Base-by-base conservation (phyloP, 768 basidiomycete species). In the Termitomyces eurrhizus region DNA sequence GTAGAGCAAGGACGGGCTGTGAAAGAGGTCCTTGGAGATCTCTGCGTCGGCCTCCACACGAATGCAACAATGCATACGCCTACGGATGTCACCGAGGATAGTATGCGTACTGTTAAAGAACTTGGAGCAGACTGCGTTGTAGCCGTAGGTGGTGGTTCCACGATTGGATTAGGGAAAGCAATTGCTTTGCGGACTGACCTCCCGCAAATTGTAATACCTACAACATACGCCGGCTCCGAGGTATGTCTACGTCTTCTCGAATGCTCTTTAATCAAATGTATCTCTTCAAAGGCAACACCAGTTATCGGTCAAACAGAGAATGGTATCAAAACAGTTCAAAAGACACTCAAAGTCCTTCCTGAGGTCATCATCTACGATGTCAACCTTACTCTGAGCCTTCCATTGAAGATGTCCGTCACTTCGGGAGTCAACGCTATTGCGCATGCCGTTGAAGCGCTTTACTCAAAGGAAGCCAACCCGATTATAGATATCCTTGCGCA, bases 21-120 rank as follows among this genome's bases (percentile, higher is more conserved):
- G 42, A 56, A 66, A 37, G 61, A 62, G 6, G 37, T 62, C 11
- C 51, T 69, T 13, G 65, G 66, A 1, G 56, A 62, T 35, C 54
- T 70, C 3, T 62, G 60, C 12, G 75, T 72, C 24, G 77, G 76
- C 1, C 36, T 76, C 29, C 77, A 73, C 67, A 67, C 69, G 14
- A 73, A 75, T 33, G 77, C 78, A 2, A 71, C 72, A 0, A 77
- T 78, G 77, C 77, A 78, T 63, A 78, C 76, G 2, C 77, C 78
- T 7, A 69, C 65, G 45, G 37, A 74, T 37, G 67, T 78, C 29
- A 77, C 78, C 8, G 64, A 71, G n/a, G 71, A 74, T 3, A 77
- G 75, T 3, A 56, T 77, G 37, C 52, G 62, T 18, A 45, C 68
- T 12, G 71, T 64, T 0, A 59, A 67, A 51, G 61, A 63, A 37